Evolutionary conservation across 176 grass and related monocot genomes (phyloP).

Genomic region (Chrysopogon serrulatus): DNA sequence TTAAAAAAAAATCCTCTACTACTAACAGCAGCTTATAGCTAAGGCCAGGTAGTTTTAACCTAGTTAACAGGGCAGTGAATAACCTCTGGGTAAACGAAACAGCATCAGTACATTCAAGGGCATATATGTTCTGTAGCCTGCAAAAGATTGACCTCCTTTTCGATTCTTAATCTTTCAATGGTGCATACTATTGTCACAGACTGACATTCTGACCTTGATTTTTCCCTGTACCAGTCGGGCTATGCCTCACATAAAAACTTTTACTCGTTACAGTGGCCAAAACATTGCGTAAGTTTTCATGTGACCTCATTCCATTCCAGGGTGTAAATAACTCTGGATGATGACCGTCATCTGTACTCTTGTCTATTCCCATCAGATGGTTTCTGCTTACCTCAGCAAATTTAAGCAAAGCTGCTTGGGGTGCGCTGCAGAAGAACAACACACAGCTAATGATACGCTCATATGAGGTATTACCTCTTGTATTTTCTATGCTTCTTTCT

Average conservation of each 20-base stretch:
- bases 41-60: not conserved
- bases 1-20: not conserved
- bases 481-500: not conserved
- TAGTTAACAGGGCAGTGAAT: not conserved
- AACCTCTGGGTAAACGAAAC: not conserved
- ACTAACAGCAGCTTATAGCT: not conserved
- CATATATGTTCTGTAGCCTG: not conserved
- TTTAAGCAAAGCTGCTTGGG: constrained; percentile 99
- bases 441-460: constrained; percentile 96
- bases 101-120: not conserved
- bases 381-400: constrained; percentile 94
- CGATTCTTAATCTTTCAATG: not conserved
- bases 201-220: constrained; percentile 27
- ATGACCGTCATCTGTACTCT: not conserved
- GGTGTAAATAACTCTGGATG: not conserved
- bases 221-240: constrained; percentile 46
- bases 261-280: constrained; percentile 81
- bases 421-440: constrained; percentile 93
- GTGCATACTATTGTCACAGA: not conserved
- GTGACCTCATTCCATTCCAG: not conserved
- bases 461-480: constrained; percentile 64
- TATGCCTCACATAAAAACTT: constrained; percentile 98
- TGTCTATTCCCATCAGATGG: constrained; percentile 49
- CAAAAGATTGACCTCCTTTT: not conserved
- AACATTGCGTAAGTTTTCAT: constrained; percentile 70